A percentile compares a stretch with the other conserved stretches of the same genome.
These are phyloP conservation scores for Tricholoma furcatifolium DNA, from an alignment of 768 basidiomycete species.

Conservation along the genomic window DNA sequence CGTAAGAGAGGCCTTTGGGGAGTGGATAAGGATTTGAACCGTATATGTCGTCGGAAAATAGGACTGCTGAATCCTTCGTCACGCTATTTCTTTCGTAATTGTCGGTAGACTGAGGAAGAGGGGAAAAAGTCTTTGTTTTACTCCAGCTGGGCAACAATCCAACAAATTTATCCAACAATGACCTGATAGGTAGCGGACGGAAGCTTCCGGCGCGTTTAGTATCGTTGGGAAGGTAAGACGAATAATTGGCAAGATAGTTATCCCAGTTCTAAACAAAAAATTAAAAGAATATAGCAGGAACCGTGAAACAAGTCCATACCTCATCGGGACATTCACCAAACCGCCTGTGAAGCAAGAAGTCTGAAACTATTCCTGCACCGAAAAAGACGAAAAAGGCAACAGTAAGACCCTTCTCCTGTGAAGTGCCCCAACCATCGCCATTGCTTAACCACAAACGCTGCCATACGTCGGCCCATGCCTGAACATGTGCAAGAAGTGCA, in stretches of 20 bases:
- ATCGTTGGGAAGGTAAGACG: conserved; percentile 50
- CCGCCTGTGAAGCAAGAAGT: conserved; percentile 54
- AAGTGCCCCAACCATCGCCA: conserved; percentile 51
- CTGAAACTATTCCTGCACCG: conserved; percentile 41
- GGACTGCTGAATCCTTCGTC: conserved; percentile 9
- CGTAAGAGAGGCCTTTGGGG: conserved; percentile 1
- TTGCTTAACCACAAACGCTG: conserved; percentile 56
- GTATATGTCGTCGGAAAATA: conserved; percentile 5
- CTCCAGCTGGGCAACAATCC: conserved; percentile 12
- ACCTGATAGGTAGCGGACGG: conserved; percentile 40
- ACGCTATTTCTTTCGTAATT: conserved; percentile 10
- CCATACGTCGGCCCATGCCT: conserved; percentile 62
- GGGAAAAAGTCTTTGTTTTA: conserved; percentile 26
- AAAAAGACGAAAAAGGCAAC: conserved; percentile 56
- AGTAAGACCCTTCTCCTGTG: conserved; percentile 56
- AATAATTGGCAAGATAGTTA: conserved; percentile 58
- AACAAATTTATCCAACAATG: conserved; percentile 55
- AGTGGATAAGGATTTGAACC: background rate
- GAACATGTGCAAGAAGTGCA: conserved; percentile 47
- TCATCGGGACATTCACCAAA: conserved; percentile 71
- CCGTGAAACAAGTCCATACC: conserved; percentile 31
- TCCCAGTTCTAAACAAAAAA: conserved; percentile 59
- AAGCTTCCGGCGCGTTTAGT: conserved; percentile 58
- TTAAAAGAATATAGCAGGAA: background rate
- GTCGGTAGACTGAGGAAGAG: conserved; percentile 13